These are phyloP conservation scores for Apiospora kogelbergensis DNA, from an alignment of 2,329 filamentous ascomycete genomes.

Conservation along the genomic window DNA sequence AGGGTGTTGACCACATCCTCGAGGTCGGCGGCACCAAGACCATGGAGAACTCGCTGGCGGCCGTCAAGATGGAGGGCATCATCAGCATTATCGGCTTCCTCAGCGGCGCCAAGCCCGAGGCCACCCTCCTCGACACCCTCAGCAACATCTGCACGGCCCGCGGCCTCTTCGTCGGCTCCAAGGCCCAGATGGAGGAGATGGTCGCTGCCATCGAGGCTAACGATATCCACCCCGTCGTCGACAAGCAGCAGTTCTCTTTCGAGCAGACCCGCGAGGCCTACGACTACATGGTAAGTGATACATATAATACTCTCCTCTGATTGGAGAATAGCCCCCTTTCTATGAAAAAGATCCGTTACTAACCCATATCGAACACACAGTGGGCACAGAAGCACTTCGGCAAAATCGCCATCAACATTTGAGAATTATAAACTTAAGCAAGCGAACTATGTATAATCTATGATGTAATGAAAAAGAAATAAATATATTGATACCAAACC, in stretches of 20 bases:
- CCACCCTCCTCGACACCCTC: conserved; percentile 52
- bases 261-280: conserved; percentile 45
- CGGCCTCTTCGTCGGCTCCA: conserved; percentile 42
- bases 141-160: conserved; percentile 37
- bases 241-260: conserved; percentile 37
- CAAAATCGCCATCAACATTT: conserved; percentile 52
- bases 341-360: too few species aligned
- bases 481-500: background rate
- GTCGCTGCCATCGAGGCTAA: conserved; percentile 40
- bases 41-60: conserved; percentile 44
- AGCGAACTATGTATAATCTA: background rate
- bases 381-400: conserved; percentile 55
- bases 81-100: conserved; percentile 46
- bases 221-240: conserved; percentile 42
- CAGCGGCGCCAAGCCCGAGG: conserved; percentile 43
- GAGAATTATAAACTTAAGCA: background rate
- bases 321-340: too few species aligned
- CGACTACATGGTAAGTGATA: conserved; percentile 40
- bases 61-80: conserved; percentile 45
- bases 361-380: conserved; percentile 14
- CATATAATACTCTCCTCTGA: too few species aligned
- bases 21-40: conserved; percentile 48
- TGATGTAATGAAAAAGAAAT: background rate
- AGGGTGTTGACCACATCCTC: conserved; percentile 47
- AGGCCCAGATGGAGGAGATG: conserved; percentile 43